Evolutionary conservation across 1,284 basidiomycete species (phyloP).

Genomic region (Papiliotrema terrestris): DNA sequence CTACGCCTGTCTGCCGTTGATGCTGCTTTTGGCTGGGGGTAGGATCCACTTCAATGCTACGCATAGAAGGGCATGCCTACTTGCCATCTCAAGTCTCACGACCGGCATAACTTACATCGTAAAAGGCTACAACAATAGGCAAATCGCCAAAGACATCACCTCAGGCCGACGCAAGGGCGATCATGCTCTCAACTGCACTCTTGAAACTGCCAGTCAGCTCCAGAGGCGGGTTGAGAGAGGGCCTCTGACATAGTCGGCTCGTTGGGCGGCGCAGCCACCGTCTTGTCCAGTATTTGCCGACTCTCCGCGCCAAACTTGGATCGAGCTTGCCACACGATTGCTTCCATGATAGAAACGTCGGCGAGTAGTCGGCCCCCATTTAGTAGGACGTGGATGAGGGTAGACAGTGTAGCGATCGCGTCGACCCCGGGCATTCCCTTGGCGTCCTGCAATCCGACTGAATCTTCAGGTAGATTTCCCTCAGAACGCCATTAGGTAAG

Average conservation of each 20-base stretch:
- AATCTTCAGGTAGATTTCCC: slow-evolving; percentile 21
- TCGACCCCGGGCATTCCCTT: not conserved
- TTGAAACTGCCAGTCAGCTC: slow-evolving; percentile 15
- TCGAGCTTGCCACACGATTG: slow-evolving; percentile 31
- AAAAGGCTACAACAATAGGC: too few species aligned
- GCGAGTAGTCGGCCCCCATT: slow-evolving; percentile 35
- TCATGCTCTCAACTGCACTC: slow-evolving; percentile 14
- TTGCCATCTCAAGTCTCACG: too few species aligned
- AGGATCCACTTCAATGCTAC: too few species aligned
- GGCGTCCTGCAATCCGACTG: slow-evolving; percentile 8
- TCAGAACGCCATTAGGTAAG: slow-evolving; percentile 11
- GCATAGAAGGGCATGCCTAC: too few species aligned
- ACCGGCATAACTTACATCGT: too few species aligned
- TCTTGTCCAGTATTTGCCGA: slow-evolving; percentile 17
- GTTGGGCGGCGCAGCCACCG: slow-evolving; percentile 14
- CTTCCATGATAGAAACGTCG: slow-evolving; percentile 26
- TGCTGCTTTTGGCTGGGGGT: too few species aligned
- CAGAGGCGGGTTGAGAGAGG: not conserved
- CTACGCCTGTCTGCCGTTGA: too few species aligned
- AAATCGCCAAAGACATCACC: too few species aligned
- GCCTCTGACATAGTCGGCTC: slow-evolving; percentile 11
- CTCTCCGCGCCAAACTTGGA: slow-evolving; percentile 20
- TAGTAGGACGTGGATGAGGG: not conserved
- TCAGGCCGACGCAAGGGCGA: slow-evolving; percentile 10
- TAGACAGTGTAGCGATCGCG: not conserved